These are phyloP conservation scores for Leccinum pellstonianum DNA, from an alignment of 768 basidiomycete genomes.

Conservation along the genomic window DNA sequence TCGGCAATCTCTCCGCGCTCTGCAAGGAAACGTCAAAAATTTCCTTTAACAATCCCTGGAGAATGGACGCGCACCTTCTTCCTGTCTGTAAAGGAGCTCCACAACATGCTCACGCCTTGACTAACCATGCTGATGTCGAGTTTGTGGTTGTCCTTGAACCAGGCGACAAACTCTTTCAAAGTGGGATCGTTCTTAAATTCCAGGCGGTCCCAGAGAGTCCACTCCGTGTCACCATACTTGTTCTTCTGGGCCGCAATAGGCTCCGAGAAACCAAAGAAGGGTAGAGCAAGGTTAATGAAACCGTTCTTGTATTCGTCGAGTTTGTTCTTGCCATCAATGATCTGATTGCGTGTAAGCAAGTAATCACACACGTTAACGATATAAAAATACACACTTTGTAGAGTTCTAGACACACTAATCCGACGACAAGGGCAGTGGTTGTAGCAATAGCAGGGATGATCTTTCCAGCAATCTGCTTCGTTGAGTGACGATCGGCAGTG, in stretches of 20 bases:
- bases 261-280: conserved; percentile 99
- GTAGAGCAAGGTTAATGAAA: conserved; percentile 94
- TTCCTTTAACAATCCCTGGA: not conserved
- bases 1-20: conserved; percentile 83
- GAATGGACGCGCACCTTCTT: conserved; percentile 66
- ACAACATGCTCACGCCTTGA: conserved; percentile 96
- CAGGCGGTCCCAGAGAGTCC: conserved; percentile 99
- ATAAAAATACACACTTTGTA: conserved; percentile 68
- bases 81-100: conserved; percentile 90
- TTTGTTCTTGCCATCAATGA: conserved; percentile 93
- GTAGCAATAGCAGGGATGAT: conserved; percentile 99
- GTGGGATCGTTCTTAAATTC: conserved; percentile 89
- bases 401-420: conserved; percentile 91
- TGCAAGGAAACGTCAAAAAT: conserved; percentile 32
- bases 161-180: conserved; percentile 76
- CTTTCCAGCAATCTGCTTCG: conserved; percentile 98
- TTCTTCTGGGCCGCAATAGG: conserved; percentile 87
- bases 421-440: conserved; percentile 94
- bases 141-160: conserved; percentile 82
- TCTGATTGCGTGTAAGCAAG: conserved; percentile 41
- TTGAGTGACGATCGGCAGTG: conserved; percentile 83
- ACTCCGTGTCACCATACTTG: conserved; percentile 85
- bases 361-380: not conserved
- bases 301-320: conserved; percentile 98
- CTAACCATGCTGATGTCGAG: conserved; percentile 94